Percentiles rank a stretch among this genome's conserved stretches.
phyloP scores from a whole-genome alignment of 768 basidiomycete genomes.

The Hygrocybe punicea region DNA sequence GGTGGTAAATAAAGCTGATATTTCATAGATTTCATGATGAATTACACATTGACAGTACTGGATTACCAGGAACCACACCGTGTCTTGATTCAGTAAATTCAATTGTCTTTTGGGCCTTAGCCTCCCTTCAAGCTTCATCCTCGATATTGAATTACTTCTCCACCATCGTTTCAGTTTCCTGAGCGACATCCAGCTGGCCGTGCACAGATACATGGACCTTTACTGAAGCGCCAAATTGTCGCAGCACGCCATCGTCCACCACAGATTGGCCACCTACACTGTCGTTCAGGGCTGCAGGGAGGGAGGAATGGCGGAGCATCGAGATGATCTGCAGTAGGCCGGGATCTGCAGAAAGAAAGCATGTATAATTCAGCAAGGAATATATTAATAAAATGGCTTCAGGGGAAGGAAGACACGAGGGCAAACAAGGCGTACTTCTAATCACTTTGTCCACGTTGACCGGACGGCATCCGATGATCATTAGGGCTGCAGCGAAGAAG shows the following conservation, averaged over 20 bases:
- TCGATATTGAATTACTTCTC: too few species aligned
- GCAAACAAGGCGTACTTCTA: not conserved
- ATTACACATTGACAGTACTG: too few species aligned
- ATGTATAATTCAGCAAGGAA: too few species aligned
- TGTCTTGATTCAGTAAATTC: too few species aligned
- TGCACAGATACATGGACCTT: not conserved
- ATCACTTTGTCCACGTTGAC: not conserved
- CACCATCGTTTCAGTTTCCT: too few species aligned
- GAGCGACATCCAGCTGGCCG: not conserved
- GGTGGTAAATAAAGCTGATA: too few species aligned
- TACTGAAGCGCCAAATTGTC: not conserved
- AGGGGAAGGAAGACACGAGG: not conserved
- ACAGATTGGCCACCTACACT: not conserved
- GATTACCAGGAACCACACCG: too few species aligned
- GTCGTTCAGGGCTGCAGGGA: not conserved
- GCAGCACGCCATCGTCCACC: not conserved
- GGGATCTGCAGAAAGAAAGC: not conserved
- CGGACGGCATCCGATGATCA: not conserved
- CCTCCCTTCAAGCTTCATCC: too few species aligned
- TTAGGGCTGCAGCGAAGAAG: not conserved
- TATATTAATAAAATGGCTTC: too few species aligned
- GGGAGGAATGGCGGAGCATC: not conserved
- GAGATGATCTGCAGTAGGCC: not conserved
- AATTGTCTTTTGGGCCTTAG: too few species aligned
- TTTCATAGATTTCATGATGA: too few species aligned